phyloP scores from a whole-genome alignment of 768 basidiomycete genomes.

The Suillus subaureus region DNA sequence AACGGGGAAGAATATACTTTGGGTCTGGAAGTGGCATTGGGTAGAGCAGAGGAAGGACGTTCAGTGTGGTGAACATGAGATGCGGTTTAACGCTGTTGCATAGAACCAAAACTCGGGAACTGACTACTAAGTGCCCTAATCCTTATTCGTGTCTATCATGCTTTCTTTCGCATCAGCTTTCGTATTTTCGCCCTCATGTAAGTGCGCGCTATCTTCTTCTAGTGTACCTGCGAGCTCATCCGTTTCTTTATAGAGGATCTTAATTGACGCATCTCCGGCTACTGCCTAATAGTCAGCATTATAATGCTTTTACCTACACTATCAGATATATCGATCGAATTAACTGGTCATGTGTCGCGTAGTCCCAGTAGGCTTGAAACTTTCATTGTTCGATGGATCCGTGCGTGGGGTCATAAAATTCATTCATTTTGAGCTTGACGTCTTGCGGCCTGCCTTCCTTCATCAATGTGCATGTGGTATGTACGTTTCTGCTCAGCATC shows the following conservation, averaged over 20 bases:
- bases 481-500: background rate
- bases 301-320: background rate
- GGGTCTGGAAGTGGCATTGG: conserved; percentile 33
- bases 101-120: background rate
- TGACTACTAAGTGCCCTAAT: conserved; percentile 4
- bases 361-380: background rate
- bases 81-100: background rate
- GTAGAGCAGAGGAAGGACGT: conserved; percentile 35
- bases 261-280: background rate
- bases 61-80: conserved; percentile 28
- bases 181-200: background rate
- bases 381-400: background rate
- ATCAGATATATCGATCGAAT: background rate
- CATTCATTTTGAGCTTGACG: too few relatives aligned
- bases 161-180: background rate
- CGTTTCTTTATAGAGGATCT: background rate
- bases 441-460: background rate
- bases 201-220: background rate
- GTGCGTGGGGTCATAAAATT: background rate
- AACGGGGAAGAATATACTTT: conserved; percentile 28
- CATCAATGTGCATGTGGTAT: background rate
- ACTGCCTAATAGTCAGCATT: background rate
- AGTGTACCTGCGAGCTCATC: background rate
- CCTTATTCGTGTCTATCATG: conserved; percentile 2
- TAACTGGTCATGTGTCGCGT: background rate